Base-by-base conservation (phyloP, 257 asterid species). In the Avicennia marina region DNA sequence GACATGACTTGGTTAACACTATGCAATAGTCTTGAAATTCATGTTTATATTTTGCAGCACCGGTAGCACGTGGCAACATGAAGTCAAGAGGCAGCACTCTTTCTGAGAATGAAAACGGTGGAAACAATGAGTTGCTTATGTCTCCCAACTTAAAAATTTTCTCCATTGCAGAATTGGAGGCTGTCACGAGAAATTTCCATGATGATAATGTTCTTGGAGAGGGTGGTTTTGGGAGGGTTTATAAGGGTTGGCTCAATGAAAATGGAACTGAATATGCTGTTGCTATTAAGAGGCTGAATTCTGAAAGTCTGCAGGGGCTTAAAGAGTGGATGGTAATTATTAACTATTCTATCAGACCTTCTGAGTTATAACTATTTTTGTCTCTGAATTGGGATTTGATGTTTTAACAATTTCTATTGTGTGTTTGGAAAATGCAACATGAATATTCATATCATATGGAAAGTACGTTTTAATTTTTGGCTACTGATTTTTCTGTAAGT, bases 221-320 rank as follows among this genome's bases (percentile, higher is more conserved):
- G 46, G 81, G 81, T 27, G 81, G 85, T 0, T 78, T 78, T 72
- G 85, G 85, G 34, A 65, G 0, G 18, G 85, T 78, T 56, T 78
- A 47, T 62, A 78, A 71, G 31, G 81, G 85, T 54, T 53, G 62
- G 65, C 54, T 78, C 8, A 10, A 56, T 9, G 70, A 55, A 50
- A 22, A 21, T 47, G 74, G 49, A 66, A 70, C 56, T 34, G 40
- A 29, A 42, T 12, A 71, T 16, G 2, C 29, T 7, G n/a, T 78
- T 47, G 81, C 85, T 31, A 62, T 75, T 56, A 78, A 78, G 81
- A 71, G 24, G 63, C 62, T 71, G 60, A 41, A 7, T 49, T 3
- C 20, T 55, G 62, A 39, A 31, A 42, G 85, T 62, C 0, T 17
- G 33, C 85, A 78, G 71, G 85, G 81, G 1, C 51, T 71, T 34